Conservation (phyloP, 148 eudicot genomes). For the Camellia sinensis region DNA sequence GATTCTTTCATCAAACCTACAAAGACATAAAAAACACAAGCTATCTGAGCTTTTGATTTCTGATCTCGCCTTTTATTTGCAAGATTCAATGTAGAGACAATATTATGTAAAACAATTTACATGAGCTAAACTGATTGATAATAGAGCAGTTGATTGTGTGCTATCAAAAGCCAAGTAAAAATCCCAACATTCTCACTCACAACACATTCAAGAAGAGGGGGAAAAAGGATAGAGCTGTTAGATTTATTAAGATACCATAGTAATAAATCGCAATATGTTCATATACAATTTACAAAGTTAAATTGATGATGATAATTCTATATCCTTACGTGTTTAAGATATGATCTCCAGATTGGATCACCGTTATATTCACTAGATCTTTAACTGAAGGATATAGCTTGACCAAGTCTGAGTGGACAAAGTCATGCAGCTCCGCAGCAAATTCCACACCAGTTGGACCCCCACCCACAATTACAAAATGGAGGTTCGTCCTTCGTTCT, state of each 20-base stretch:
- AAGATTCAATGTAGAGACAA: not conserved
- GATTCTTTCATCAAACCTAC: slow-evolving; percentile 76
- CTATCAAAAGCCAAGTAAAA: not conserved
- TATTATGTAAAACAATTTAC: not conserved
- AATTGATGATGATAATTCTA: not conserved
- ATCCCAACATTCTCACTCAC: too few relatives aligned
- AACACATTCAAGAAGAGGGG: not conserved
- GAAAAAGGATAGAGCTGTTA: not conserved
- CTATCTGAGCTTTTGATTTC: not conserved
- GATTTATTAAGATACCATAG: not conserved
- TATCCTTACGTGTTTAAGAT: slow-evolving; percentile 64
- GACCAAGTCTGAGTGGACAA: slow-evolving; percentile 53
- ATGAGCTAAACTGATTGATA: not conserved
- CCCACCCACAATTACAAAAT: slow-evolving; percentile 74
- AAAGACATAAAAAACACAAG: slow-evolving; percentile 3
- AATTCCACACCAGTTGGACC: slow-evolving; percentile 86
- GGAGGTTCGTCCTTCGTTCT: slow-evolving; percentile 57
- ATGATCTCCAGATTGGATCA: slow-evolving; percentile 80
- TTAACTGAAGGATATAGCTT: slow-evolving; percentile 52
- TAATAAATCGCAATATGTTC: not conserved
- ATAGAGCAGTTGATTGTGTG: not conserved
- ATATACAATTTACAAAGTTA: not conserved
- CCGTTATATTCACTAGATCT: slow-evolving; percentile 55
- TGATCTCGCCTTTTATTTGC: not conserved
- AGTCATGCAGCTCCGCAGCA: slow-evolving; percentile 80